Conservation (phyloP, 805 yeast species). For the Maudiozyma barnettii region DNA sequence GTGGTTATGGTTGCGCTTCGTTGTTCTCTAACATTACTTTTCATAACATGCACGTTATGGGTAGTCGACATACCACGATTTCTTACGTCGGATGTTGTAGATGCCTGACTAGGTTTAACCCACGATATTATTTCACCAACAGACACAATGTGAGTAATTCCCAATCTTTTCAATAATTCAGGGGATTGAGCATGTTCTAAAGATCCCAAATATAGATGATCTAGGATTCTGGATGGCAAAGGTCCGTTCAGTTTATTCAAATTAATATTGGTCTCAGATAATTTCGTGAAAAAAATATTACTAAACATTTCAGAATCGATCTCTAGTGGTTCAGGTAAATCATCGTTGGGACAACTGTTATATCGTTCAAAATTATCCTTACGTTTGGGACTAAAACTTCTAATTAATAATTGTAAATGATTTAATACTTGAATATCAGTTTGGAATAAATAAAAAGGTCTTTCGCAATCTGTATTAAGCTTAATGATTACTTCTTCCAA, state of each 20-base stretch:
- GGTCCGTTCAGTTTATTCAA: slow-evolving; percentile 44
- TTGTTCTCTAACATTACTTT: not conserved
- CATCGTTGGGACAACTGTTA: not conserved
- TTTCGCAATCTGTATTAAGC: slow-evolving; percentile 50
- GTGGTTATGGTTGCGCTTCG: slow-evolving; percentile 5
- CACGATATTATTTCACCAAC: slow-evolving; percentile 78
- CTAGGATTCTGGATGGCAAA: slow-evolving; percentile 73
- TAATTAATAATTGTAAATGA: slow-evolving; percentile 54
- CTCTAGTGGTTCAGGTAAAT: slow-evolving; percentile 11
- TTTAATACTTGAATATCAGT: slow-evolving; percentile 60
- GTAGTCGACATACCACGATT: slow-evolving; percentile 15
- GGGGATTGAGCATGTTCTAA: slow-evolving; percentile 70
- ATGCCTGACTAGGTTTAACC: slow-evolving; percentile 24
- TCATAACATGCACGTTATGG: not conserved
- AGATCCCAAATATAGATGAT: slow-evolving; percentile 80
- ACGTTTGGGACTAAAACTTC: slow-evolving; percentile 47
- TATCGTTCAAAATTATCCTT: slow-evolving; percentile 5
- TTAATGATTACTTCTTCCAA: slow-evolving; percentile 58
- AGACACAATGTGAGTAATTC: slow-evolving; percentile 65
- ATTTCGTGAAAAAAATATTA: slow-evolving; percentile 25
- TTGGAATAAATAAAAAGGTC: slow-evolving; percentile 80
- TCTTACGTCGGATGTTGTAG: slow-evolving; percentile 3
- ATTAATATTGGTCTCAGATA: slow-evolving; percentile 18
- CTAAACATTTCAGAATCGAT: slow-evolving; percentile 28
- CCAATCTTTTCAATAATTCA: slow-evolving; percentile 50